These are phyloP conservation scores for Didymella glomerata DNA, from an alignment of 2,329 filamentous ascomycete genomes.

Conservation along the genomic window DNA sequence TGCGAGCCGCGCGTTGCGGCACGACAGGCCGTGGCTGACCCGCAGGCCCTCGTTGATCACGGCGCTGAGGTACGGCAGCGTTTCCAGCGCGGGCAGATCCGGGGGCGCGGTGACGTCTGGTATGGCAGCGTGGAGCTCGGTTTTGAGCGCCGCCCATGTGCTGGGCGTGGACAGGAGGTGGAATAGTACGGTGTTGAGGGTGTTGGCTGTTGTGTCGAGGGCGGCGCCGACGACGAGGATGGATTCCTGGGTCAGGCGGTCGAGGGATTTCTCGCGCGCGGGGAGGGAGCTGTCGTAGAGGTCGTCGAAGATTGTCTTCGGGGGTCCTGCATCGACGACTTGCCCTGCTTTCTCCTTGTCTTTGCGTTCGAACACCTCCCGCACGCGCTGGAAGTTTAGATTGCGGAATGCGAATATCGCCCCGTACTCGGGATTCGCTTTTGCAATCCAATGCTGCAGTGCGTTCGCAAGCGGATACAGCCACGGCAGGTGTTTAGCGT, in stretches of 20 bases:
- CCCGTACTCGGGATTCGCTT: not conserved
- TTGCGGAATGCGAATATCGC: not conserved
- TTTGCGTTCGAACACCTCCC: not conserved
- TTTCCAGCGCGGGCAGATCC: conserved; percentile 24
- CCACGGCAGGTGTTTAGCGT: not conserved
- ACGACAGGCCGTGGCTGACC: conserved; percentile 8
- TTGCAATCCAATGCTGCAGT: not conserved
- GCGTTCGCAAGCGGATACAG: not conserved
- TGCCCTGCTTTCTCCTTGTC: not conserved
- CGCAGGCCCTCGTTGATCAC: conserved; percentile 36
- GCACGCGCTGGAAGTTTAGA: not conserved
- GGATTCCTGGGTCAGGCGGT: conserved; percentile 6
- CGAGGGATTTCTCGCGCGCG: not conserved
- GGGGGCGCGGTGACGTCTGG: conserved; percentile 9
- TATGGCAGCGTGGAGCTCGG: conserved; percentile 29
- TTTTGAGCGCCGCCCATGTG: conserved; percentile 6
- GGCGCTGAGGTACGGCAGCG: conserved; percentile 38
- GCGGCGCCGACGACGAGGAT: conserved; percentile 28
- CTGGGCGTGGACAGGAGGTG: conserved; percentile 28
- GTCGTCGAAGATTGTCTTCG: conserved; percentile 9
- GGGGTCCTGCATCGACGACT: not conserved
- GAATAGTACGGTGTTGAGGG: conserved; percentile 23
- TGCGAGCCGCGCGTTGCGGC: not conserved
- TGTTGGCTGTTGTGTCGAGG: conserved; percentile 29
- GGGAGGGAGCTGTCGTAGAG: conserved; percentile 1